These are phyloP conservation scores for Scedosporium dehoogii DNA, from an alignment of 2,329 filamentous ascomycete species.

Conservation along the genomic window DNA sequence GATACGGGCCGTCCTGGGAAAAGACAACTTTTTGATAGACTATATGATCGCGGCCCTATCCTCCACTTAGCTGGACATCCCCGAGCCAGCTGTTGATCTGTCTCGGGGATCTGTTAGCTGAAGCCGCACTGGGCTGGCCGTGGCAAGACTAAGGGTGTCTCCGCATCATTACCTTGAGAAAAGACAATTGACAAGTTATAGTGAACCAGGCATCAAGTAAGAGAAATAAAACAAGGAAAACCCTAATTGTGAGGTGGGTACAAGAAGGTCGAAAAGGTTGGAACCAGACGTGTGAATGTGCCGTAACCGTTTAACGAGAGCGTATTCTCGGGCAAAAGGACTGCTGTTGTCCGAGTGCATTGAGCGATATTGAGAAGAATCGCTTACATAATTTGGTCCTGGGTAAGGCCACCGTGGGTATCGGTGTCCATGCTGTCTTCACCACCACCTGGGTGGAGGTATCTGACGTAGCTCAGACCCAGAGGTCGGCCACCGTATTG, in stretches of 20 bases:
- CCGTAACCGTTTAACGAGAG: not conserved
- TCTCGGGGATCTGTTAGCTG: no score
- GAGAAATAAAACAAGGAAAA: conserved; percentile 3
- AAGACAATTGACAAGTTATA: not conserved
- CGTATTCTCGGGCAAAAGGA: not conserved
- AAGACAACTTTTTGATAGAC: no score
- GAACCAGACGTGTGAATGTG: not conserved
- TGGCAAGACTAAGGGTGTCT: not conserved
- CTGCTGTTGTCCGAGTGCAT: not conserved
- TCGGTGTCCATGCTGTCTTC: conserved; percentile 64
- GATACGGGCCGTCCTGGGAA: no score
- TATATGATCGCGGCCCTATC: no score
- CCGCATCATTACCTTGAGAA: not conserved
- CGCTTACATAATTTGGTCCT: conserved; percentile 90
- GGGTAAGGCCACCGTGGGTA: conserved; percentile 67
- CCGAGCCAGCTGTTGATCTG: no score
- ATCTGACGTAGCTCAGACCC: conserved; percentile 88
- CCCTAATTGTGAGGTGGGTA: conserved; percentile 2
- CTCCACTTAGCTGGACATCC: no score
- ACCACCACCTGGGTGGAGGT: conserved; percentile 57
- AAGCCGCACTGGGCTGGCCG: no score
- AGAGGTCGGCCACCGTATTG: conserved; percentile 94
- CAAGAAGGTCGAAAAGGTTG: not conserved
- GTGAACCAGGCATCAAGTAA: conserved; percentile 1
- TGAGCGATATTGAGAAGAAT: not conserved